Percentiles rank a stretch among this genome's conserved stretches.
Evolutionary conservation across 2,329 filamentous ascomycete genomes (phyloP).

Genomic region (Decorospora gaudefroyi): DNA sequence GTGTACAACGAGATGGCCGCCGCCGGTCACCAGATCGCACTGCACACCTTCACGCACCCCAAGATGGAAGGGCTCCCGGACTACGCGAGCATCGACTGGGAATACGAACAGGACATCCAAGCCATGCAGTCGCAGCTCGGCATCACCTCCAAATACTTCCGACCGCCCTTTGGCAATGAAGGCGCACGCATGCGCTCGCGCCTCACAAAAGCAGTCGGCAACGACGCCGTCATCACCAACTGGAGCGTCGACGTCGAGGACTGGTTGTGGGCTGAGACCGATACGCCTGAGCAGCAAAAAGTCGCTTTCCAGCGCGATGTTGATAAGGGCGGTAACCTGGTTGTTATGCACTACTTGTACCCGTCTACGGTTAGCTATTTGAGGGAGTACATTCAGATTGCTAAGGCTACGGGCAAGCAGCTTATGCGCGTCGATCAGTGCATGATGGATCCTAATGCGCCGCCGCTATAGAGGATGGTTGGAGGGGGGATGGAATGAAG

Average conservation of each 20-base stretch:
- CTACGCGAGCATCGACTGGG: conserved; percentile 63
- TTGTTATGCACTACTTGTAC: conserved; percentile 72
- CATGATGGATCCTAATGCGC: conserved; percentile 64
- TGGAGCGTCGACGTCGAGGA: conserved; percentile 75
- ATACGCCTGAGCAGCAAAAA: conserved; percentile 68
- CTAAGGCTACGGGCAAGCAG: conserved; percentile 66
- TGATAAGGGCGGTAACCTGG: conserved; percentile 64
- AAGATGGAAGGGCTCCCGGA: conserved; percentile 63
- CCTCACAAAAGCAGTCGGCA: conserved; percentile 55
- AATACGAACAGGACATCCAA: conserved; percentile 62
- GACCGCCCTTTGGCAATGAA: conserved; percentile 70
- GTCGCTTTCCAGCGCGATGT: conserved; percentile 68
- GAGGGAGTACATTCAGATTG: conserved; percentile 66
- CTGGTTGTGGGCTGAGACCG: conserved; percentile 67
- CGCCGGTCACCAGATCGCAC: conserved; percentile 68
- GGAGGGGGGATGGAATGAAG: too few species aligned
- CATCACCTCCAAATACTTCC: conserved; percentile 60
- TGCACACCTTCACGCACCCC: conserved; percentile 72
- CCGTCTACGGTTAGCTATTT: conserved; percentile 67
- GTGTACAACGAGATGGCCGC: conserved; percentile 67
- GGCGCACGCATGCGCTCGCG: conserved; percentile 68
- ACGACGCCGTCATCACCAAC: conserved; percentile 63
- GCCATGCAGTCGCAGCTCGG: conserved; percentile 51
- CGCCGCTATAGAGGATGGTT: conserved; percentile 32
- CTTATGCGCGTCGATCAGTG: conserved; percentile 71